Evolutionary conservation across 257 asterid species (phyloP), one percentile per base, ranked within the genome.

Genomic region (Nicotiana benthamiana): DNA sequence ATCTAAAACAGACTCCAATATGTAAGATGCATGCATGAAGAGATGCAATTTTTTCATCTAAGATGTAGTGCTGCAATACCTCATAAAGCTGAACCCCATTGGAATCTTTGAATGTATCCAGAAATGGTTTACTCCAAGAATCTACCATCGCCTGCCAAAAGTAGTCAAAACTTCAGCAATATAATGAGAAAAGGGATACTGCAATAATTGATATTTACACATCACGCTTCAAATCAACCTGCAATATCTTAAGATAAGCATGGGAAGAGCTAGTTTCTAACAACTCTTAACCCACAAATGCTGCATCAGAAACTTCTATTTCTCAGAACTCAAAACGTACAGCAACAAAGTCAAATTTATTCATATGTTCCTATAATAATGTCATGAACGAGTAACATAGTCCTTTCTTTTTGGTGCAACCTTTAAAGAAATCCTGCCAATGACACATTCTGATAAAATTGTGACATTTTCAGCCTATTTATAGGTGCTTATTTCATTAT

Each of bases 51-150:
- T 84, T 53, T 51, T 75, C 60, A 32, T 22, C 30, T 61, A 51
- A 65, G 78, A 62, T 4, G 20, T 26, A 32, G 75, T 54, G 66
- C 75, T 52, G 82, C 6, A 72, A 70, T 92, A 96, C 97, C 99
- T 92, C 95, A 67, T 89, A 91, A 70, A 96, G 80, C 81, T 77
- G 91, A 83, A 88, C 85, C 63, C 85, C 89, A 63, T 83, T 84
- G 72, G 89, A 90, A 57, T 87, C 66, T 46, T 85, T 85, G 83
- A 91, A 96, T 70, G 94, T 75, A 82, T 90, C 80, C 24, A 88
- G 86, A 85, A 92, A 96, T 12, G 97, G 95, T 54, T 65, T 63
- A 80, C 87, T 91, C 99, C 99, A 96, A 10, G 99, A 91, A 81
- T 91, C 90, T 75, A 92, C 75, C 98, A 94, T 91, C 62, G 90